Conservation (phyloP, 2,329 filamentous ascomycete genomes). For the Harringtonia lauricola region DNA sequence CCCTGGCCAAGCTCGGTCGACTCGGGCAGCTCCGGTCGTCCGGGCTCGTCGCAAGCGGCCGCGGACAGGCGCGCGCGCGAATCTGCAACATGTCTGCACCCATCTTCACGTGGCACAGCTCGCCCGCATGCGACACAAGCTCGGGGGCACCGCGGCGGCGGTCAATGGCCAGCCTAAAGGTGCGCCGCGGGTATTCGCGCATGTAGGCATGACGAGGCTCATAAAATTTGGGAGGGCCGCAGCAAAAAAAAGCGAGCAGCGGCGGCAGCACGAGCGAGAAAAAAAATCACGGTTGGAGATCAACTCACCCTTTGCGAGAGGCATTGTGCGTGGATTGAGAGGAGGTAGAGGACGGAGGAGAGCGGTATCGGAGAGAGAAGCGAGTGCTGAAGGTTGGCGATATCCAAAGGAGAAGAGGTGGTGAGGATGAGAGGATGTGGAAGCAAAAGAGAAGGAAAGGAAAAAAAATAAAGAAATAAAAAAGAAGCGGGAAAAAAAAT, state of each 20-base stretch:
- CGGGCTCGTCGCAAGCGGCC: no score
- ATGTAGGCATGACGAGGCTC: no score
- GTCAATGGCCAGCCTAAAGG: background rate
- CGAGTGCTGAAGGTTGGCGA: background rate
- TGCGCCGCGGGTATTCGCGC: background rate
- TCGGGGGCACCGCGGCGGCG: background rate
- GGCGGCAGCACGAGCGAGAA: background rate
- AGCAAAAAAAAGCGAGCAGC: no score
- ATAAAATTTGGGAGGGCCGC: no score
- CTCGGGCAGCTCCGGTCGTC: no score
- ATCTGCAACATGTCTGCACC: no score
- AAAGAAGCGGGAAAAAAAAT: constrained; percentile 5
- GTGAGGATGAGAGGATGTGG: background rate
- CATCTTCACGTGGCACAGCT: no score
- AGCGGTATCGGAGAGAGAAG: background rate
- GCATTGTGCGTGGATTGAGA: constrained; percentile 26
- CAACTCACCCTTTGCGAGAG: constrained; percentile 31
- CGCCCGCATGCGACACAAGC: background rate
- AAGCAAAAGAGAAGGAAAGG: background rate
- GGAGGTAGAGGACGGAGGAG: background rate
- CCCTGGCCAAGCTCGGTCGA: no score
- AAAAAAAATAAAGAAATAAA: background rate
- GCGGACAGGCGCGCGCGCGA: no score
- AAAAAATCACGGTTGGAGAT: background rate
- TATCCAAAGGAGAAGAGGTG: constrained; percentile 3